Conservation (phyloP, 169 alveolate species). For the Cryptosporidium baileyi region DNA sequence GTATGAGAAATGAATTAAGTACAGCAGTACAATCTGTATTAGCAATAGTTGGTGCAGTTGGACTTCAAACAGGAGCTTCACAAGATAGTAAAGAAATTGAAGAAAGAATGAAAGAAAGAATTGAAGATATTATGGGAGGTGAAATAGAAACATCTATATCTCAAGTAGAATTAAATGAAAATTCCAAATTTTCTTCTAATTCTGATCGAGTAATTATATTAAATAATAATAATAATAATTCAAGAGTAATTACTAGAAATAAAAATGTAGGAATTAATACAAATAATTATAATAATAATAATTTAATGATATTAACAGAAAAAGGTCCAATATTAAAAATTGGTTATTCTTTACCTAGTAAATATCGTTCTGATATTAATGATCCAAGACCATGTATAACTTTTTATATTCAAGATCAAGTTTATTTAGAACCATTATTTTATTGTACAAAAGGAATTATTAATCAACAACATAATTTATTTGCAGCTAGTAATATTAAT, state of each 20-base stretch:
- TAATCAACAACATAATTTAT: slow-evolving; percentile 8
- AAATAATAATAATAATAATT: slow-evolving; percentile 40
- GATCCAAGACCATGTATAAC: slow-evolving; percentile 76
- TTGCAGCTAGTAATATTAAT: not conserved
- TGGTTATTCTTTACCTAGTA: slow-evolving; percentile 68
- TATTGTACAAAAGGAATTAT: slow-evolving; percentile 33
- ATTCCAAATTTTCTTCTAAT: not conserved
- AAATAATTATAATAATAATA: too few species aligned
- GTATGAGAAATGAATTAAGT: slow-evolving; percentile 75
- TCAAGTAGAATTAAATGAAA: slow-evolving; percentile 72
- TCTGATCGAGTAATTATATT: not conserved
- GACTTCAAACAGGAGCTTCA: slow-evolving; percentile 76
- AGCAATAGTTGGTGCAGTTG: slow-evolving; percentile 78
- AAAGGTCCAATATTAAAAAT: slow-evolving; percentile 64
- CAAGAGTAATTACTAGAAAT: not conserved
- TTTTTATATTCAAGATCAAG: slow-evolving; percentile 67
- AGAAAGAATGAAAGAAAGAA: slow-evolving; percentile 72
- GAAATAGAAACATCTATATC: slow-evolving; percentile 69
- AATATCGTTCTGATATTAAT: slow-evolving; percentile 66
- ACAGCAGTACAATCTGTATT: slow-evolving; percentile 77
- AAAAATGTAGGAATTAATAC: not conserved
- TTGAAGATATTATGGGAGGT: slow-evolving; percentile 76
- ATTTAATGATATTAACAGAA: too few species aligned
- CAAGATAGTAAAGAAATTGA: slow-evolving; percentile 72
- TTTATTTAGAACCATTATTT: slow-evolving; percentile 70